Evolutionary conservation across 2,329 filamentous ascomycete species (phyloP).

Genomic region (Fusarium guadeloupense): DNA sequence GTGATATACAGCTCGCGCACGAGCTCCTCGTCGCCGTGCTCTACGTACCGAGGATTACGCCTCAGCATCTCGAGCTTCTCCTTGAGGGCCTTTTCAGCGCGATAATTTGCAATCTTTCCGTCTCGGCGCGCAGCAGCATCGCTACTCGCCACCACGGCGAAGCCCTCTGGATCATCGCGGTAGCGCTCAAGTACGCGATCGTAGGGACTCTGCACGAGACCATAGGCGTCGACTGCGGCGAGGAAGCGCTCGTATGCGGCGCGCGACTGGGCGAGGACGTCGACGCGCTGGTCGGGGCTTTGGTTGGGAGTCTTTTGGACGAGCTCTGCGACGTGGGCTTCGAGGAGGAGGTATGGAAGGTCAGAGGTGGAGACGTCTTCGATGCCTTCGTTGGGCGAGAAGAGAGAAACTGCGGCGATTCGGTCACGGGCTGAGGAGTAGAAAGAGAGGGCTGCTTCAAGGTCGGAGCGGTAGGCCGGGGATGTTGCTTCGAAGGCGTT

Average conservation of each 20-base stretch:
- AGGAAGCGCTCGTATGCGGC: constrained; percentile 82
- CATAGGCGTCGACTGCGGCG: constrained; percentile 79
- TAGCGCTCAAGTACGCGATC: constrained; percentile 77
- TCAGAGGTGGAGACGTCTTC: constrained; percentile 90
- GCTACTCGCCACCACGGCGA: constrained; percentile 72
- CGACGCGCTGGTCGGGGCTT: constrained; percentile 65
- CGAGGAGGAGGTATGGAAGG: constrained; percentile 83
- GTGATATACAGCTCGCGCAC: constrained; percentile 81
- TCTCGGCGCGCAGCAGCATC: constrained; percentile 76
- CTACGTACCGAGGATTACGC: constrained; percentile 60
- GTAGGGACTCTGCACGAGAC: constrained; percentile 71
- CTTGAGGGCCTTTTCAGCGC: constrained; percentile 85
- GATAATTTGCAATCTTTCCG: constrained; percentile 86
- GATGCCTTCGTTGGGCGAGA: constrained; percentile 87
- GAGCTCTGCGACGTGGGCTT: constrained; percentile 83
- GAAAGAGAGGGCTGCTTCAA: constrained; percentile 72
- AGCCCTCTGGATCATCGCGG: constrained; percentile 74
- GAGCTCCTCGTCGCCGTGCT: constrained; percentile 82
- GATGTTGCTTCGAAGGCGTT: constrained; percentile 71
- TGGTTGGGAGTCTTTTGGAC: constrained; percentile 71
- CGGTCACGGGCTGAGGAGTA: constrained; percentile 79
- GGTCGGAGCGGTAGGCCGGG: constrained; percentile 71
- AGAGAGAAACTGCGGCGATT: constrained; percentile 77
- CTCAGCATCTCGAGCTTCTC: constrained; percentile 74
- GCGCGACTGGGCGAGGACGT: constrained; percentile 70